Evolutionary conservation across 495 filamentous ascomycete species (phyloP).

Genomic region (Extremus antarcticus): DNA sequence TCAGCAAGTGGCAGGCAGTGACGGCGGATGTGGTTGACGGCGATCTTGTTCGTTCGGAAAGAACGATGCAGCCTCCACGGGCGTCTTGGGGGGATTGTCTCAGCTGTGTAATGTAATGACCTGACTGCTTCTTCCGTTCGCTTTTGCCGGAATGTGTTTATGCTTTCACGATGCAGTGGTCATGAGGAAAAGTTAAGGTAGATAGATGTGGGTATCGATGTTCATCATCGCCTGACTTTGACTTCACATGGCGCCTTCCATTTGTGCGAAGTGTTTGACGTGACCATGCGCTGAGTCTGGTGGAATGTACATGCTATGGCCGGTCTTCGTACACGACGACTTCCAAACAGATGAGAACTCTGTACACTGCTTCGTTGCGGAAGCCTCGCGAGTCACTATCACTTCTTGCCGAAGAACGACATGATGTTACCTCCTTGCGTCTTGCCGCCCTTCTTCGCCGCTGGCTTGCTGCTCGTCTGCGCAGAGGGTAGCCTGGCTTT

Average conservation of each 20-base stretch:
- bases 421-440: conserved; percentile 78
- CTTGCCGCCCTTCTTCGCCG: conserved; percentile 54
- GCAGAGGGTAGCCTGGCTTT: conserved; percentile 44
- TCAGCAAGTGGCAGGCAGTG: neutral
- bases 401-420: conserved; percentile 89
- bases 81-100: conserved; percentile 1
- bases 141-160: neutral
- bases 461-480: conserved; percentile 16
- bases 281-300: no score
- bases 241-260: no score
- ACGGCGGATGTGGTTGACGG: neutral
- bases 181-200: neutral
- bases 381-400: neutral
- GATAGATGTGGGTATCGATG: neutral
- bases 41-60: no score
- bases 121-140: neutral
- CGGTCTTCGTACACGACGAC: no score
- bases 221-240: no score
- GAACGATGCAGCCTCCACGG: conserved; percentile 10
- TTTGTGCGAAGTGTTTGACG: no score
- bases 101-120: neutral
- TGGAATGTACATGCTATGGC: no score
- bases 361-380: neutral
- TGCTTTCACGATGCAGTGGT: no score
- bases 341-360: neutral